Conservation (phyloP, 139 green algal species). For the Spirogloea muscicola region DNA sequence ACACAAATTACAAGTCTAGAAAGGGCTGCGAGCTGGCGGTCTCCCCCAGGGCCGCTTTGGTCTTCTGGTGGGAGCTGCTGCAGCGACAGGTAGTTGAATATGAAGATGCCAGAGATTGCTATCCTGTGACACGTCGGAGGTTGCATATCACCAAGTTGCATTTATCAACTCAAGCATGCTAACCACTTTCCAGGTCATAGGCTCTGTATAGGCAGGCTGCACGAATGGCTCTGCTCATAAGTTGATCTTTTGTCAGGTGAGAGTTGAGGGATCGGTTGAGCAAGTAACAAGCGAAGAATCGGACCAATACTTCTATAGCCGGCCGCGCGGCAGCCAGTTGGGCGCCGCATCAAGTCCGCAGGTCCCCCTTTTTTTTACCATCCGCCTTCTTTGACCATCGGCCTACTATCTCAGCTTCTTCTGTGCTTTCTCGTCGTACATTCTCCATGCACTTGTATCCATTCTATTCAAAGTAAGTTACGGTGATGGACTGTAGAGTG, state of each 20-base stretch:
- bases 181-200: neutral
- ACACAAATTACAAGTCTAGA: slow-evolving; percentile 79
- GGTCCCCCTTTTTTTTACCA: slow-evolving; percentile 22
- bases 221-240: neutral
- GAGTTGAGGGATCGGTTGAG: slow-evolving; percentile 73
- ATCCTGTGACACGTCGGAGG: neutral
- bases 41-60: slow-evolving; percentile 58
- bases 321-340: slow-evolving; percentile 73
- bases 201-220: neutral
- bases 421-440: no score
- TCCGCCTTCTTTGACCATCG: no score
- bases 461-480: no score
- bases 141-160: neutral
- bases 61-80: slow-evolving; percentile 80
- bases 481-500: no score
- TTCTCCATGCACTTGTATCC: no score
- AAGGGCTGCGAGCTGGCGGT: slow-evolving; percentile 63
- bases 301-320: slow-evolving; percentile 75
- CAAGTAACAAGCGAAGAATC: slow-evolving; percentile 65
- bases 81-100: slow-evolving; percentile 56
- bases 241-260: slow-evolving; percentile 56
- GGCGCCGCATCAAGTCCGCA: slow-evolving; percentile 74
- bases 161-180: neutral
- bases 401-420: no score
- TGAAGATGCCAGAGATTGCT: neutral